Evolutionary conservation across 208 protist genomes (phyloP).

Genomic region (Crithidia sp.): DNA sequence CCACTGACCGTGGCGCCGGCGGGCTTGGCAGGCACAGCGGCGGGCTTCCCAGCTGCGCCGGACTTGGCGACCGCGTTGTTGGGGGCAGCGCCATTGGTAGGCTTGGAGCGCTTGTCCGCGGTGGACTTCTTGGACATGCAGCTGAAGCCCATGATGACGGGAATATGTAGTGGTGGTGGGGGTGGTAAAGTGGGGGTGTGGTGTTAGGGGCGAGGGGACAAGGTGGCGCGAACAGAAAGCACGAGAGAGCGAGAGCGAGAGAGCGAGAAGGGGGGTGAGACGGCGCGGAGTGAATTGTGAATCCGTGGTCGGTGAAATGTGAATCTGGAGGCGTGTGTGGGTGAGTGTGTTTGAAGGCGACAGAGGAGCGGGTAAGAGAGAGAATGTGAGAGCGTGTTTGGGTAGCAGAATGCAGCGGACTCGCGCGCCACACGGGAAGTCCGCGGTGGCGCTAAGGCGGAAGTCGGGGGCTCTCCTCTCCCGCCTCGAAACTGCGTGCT

Average conservation of each 20-base stretch:
- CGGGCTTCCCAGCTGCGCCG: too few relatives aligned
- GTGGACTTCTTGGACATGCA: constrained; percentile 29
- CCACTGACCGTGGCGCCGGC: too few relatives aligned
- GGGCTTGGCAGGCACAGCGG: too few relatives aligned
- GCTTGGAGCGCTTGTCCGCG: not conserved
- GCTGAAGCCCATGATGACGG: constrained; percentile 5
- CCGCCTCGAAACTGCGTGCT: too few relatives aligned
- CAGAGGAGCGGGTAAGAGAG: not conserved
- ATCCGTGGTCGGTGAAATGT: not conserved
- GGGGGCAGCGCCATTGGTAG: not conserved
- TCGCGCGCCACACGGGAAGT: too few relatives aligned
- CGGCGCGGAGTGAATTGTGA: not conserved
- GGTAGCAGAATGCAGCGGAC: too few relatives aligned
- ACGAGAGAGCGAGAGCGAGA: not conserved
- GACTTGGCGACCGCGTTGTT: too few relatives aligned
- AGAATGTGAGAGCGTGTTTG: not conserved
- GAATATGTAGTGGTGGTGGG: not conserved
- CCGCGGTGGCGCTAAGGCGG: too few relatives aligned
- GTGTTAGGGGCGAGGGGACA: not conserved
- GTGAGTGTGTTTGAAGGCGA: too few relatives aligned
- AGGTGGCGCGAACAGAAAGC: not conserved
- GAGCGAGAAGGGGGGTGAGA: not conserved
- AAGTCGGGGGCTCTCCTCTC: too few relatives aligned
- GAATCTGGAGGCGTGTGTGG: not conserved
- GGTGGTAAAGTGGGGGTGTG: not conserved